Conservation (phyloP, 345 rosid genomes). For the Eucalyptus sp. region DNA sequence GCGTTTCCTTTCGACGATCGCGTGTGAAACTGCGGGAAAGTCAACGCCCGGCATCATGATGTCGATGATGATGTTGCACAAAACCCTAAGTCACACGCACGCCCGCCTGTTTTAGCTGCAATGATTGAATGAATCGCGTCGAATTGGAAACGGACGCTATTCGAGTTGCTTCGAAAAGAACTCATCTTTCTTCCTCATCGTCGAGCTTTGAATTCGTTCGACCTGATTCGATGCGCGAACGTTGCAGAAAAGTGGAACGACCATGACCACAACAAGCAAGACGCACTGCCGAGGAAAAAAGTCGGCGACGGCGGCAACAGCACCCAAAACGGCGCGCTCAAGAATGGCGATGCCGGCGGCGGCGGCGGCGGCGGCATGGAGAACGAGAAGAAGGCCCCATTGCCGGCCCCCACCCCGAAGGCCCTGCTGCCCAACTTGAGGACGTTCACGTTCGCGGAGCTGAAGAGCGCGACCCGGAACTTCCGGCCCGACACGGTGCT, state of each 20-base stretch:
- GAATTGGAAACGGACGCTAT: background rate
- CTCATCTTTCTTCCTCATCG: background rate
- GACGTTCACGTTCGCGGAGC: constrained; percentile 38
- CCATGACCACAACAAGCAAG: background rate
- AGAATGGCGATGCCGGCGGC: background rate
- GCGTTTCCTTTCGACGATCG: background rate
- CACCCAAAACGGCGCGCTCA: background rate
- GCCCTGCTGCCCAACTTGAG: constrained; percentile 23
- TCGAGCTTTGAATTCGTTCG: background rate
- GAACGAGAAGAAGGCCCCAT: background rate
- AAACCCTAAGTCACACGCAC: background rate
- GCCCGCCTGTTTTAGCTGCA: background rate
- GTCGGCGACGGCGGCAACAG: background rate
- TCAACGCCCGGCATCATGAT: background rate
- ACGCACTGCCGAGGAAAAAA: background rate
- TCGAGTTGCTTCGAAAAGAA: background rate
- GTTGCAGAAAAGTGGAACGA: background rate
- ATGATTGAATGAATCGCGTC: background rate
- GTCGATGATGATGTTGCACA: background rate
- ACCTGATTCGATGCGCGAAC: background rate
- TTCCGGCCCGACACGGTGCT: constrained; percentile 59
- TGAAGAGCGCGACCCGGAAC: constrained; percentile 61
- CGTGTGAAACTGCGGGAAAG: background rate
- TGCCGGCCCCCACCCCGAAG: background rate
- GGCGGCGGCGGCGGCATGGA: background rate